Percentiles rank a stretch among this genome's conserved stretches.
Evolutionary conservation across 2,329 filamentous ascomycete genomes (phyloP).

Genomic region (Aspergillus chevalieri): DNA sequence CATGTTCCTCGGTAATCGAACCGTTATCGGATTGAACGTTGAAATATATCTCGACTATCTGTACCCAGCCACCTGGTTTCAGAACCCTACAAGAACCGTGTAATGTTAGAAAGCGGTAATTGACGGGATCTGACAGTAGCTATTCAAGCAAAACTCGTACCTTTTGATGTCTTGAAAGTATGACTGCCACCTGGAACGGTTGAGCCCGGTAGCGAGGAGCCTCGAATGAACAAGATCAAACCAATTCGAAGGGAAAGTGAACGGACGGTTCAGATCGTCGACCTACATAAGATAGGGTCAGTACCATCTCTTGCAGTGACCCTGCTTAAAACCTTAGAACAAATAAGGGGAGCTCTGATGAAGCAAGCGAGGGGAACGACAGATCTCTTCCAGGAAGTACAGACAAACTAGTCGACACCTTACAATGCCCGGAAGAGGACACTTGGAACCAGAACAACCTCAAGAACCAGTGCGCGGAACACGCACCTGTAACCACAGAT

Average conservation of each 20-base stretch:
- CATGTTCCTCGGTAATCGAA: constrained; percentile 61
- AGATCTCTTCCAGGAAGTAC: neutral
- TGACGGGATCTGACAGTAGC: neutral
- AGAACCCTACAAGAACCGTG: constrained; percentile 36
- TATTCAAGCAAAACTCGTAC: constrained; percentile 21
- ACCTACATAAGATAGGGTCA: constrained; percentile 37
- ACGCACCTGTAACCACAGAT: constrained; percentile 60
- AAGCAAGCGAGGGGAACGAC: neutral
- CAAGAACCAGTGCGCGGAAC: neutral
- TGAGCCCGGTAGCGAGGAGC: constrained; percentile 57
- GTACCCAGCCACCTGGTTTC: constrained; percentile 73
- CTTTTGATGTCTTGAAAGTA: constrained; percentile 70
- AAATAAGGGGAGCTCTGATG: neutral
- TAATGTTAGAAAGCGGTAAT: constrained; percentile 5
- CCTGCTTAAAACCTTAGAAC: neutral
- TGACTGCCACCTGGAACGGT: constrained; percentile 63
- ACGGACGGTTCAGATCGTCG: constrained; percentile 64
- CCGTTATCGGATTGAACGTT: constrained; percentile 83
- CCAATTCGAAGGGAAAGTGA: constrained; percentile 62
- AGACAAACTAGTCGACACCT: neutral
- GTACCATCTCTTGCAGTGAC: constrained; percentile 5
- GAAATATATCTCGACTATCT: constrained; percentile 82
- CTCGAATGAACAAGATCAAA: constrained; percentile 81
- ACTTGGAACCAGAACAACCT: neutral
- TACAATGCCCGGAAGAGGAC: neutral